Base-by-base conservation (phyloP, 1,284 basidiomycete species). In the Naganishia albida region DNA sequence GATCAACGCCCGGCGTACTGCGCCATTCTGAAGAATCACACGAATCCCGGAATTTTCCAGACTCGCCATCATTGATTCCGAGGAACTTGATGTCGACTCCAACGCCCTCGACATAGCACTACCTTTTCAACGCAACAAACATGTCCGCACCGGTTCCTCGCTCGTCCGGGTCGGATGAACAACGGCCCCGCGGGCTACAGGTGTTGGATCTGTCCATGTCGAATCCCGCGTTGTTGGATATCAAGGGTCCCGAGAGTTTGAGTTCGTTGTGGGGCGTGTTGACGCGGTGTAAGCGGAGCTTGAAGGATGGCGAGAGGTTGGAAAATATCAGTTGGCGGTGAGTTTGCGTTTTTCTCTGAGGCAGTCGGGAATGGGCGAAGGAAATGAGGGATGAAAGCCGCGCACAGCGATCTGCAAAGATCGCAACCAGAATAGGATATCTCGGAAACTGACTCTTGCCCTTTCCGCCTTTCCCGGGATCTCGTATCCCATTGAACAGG, bases 251-350 rank as follows among this genome's bases (percentile, higher is more conserved):
- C 42, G 65, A 66, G 40, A 63, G 59, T 28, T 26, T 66, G 52
- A 62, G 59, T 26, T 53, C 60, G 18, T 43, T 66, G 28, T 66
- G 65, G 65, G 46, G 52, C 8, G 60, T 66, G 46, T 40, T 66
- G 20, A 66, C 65, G n/a, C 44, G 60, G n/a, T 66, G 65, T 25
- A 66, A 66, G 50, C 43, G 51, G 30, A 54, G 53, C 38, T 16
- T 66, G 38, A 54, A 66, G 39, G 65, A 66, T 34, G 65, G 65
- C 3, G 59, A 54, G 48, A 39, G 65, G 43, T 44, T 66, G 59
- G 65, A 66, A 38, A 66, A 66, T 56, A 60, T 66, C 46, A 62
- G 65, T 57, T 66, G 65, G 65, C 62, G 65, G 64, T 62, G 38
- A 38, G 64, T 65, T 25, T 12, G 48, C 16, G n/a, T 49, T 40